Evolutionary conservation across 164 flowering plant genomes (phyloP).

Genomic region (Houttuynia cordata): DNA sequence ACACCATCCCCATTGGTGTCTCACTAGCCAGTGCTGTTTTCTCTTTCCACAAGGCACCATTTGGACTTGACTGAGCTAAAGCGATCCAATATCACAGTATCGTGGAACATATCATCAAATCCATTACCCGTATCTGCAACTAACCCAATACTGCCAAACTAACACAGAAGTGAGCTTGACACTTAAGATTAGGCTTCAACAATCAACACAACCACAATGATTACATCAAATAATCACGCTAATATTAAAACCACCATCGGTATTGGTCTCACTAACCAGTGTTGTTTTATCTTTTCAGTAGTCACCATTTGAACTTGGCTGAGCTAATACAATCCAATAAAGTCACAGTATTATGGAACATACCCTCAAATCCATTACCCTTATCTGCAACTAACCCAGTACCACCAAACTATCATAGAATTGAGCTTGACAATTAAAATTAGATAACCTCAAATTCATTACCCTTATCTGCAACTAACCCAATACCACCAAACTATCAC

Average conservation of each 20-base stretch:
- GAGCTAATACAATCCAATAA: not conserved
- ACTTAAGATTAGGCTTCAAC: not conserved
- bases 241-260: too few species aligned
- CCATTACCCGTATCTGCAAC: not conserved
- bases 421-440: not conserved
- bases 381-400: not conserved
- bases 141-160: not conserved
- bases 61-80: not conserved
- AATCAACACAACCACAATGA: not conserved
- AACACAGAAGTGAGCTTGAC: not conserved
- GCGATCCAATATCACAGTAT: not conserved
- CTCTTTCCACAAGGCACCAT: too few species aligned
- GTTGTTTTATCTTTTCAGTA: too few species aligned
- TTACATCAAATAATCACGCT: not conserved
- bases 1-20: too few species aligned
- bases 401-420: too few species aligned
- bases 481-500: too few species aligned
- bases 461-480: not conserved
- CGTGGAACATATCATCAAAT: not conserved
- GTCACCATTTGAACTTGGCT: too few species aligned
- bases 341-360: not conserved
- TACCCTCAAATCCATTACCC: not conserved
- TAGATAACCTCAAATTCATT: not conserved
- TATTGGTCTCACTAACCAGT: too few species aligned
- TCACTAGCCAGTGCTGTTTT: too few species aligned